Conservation (phyloP, 2,329 filamentous ascomycete genomes). For the Herpotrichia juniperi region DNA sequence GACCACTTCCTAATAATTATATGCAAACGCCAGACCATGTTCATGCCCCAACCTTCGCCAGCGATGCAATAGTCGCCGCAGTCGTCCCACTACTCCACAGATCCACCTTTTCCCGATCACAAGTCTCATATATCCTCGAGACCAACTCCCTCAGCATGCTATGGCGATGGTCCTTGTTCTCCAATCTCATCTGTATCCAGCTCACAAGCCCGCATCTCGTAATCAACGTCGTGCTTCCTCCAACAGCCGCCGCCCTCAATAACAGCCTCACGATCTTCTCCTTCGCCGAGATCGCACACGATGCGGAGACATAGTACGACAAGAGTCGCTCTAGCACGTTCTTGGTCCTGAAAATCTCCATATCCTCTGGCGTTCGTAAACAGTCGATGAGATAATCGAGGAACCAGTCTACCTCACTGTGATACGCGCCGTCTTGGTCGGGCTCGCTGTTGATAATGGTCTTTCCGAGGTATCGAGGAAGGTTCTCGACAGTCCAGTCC, state of each 20-base stretch:
- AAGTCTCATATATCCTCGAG: constrained; percentile 66
- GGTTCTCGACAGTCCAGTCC: constrained; percentile 67
- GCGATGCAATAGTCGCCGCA: constrained; percentile 15
- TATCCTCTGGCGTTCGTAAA: constrained; percentile 64
- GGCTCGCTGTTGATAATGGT: constrained; percentile 77
- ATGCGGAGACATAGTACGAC: constrained; percentile 70
- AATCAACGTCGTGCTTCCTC: constrained; percentile 78
- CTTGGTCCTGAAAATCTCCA: constrained; percentile 65
- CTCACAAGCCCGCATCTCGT: constrained; percentile 76
- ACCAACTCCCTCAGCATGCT: constrained; percentile 62
- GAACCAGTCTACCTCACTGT: constrained; percentile 75
- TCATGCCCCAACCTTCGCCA: constrained; percentile 11
- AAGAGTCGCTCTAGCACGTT: constrained; percentile 78
- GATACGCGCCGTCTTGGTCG: constrained; percentile 73
- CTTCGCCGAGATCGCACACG: constrained; percentile 64
- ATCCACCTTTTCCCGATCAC: constrained; percentile 68
- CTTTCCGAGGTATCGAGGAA: constrained; percentile 67
- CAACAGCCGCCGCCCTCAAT: constrained; percentile 71
- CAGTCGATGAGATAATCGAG: constrained; percentile 73
- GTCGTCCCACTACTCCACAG: constrained; percentile 65
- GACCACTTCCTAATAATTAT: too few species aligned
- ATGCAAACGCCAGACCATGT: too few species aligned
- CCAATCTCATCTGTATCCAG: constrained; percentile 72
- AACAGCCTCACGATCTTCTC: constrained; percentile 68
- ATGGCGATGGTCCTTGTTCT: constrained; percentile 54